A percentile compares a stretch with the other conserved stretches of the same genome.
These are phyloP conservation scores for Fusarium concolor DNA, from an alignment of 2,329 filamentous ascomycete species.

Conservation along the genomic window DNA sequence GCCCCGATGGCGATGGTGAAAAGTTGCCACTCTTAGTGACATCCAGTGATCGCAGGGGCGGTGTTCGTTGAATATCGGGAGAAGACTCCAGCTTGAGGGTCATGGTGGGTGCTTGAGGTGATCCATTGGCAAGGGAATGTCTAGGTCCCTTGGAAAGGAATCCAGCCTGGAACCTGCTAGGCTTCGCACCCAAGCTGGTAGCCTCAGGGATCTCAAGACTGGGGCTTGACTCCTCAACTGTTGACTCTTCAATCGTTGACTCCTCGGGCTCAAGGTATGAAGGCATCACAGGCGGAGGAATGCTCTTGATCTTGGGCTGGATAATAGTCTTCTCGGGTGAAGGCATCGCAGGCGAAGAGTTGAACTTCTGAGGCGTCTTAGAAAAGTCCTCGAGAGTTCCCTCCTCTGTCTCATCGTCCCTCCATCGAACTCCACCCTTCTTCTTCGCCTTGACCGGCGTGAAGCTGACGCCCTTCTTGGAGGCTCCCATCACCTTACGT, in stretches of 20 bases:
- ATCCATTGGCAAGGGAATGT: conserved; percentile 63
- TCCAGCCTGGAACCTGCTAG: conserved; percentile 86
- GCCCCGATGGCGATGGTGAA: conserved; percentile 56
- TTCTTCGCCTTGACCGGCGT: conserved; percentile 82
- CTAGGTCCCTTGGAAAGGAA: conserved; percentile 74
- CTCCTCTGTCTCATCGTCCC: conserved; percentile 86
- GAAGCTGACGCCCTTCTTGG: conserved; percentile 79
- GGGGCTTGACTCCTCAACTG: conserved; percentile 65
- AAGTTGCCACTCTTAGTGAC: conserved; percentile 63
- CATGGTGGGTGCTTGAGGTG: conserved; percentile 67
- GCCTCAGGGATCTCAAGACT: conserved; percentile 67
- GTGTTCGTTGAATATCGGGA: conserved; percentile 47
- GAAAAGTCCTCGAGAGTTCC: conserved; percentile 91
- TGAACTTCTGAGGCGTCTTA: conserved; percentile 82
- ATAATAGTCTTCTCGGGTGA: conserved; percentile 47
- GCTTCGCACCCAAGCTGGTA: conserved; percentile 59
- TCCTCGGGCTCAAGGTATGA: conserved; percentile 38
- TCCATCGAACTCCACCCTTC: conserved; percentile 89
- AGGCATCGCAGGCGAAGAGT: conserved; percentile 64
- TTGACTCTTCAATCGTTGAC: background rate
- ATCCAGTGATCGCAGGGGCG: conserved; percentile 64
- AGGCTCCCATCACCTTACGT: conserved; percentile 71
- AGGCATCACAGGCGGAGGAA: conserved; percentile 39
- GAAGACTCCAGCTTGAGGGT: conserved; percentile 67
- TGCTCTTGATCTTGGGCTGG: too few species aligned